These are phyloP conservation scores for Mortierella sp. DNA, from an alignment of 371 early-diverging fungal genomes.

Conservation along the genomic window DNA sequence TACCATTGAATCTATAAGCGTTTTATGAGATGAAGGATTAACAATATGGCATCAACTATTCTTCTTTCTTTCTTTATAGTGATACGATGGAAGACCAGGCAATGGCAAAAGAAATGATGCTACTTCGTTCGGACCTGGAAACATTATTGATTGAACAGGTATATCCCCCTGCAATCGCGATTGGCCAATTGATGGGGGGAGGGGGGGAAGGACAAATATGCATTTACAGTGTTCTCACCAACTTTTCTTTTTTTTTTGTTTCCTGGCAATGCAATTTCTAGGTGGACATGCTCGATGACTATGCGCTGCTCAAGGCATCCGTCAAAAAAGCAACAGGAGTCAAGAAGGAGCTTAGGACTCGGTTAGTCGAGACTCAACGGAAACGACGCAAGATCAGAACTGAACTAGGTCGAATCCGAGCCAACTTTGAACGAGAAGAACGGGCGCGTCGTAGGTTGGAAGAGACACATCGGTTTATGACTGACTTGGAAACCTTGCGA, in stretches of 20 bases:
- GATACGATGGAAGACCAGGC: conserved; percentile 31
- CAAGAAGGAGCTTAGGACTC: conserved; percentile 43
- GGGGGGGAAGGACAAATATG: too few species aligned
- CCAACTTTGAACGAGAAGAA: conserved; percentile 42
- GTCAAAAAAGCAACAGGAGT: conserved; percentile 40
- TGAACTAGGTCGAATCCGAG: conserved; percentile 32
- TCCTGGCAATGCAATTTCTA: neutral
- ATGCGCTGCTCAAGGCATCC: conserved; percentile 32
- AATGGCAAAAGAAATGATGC: conserved; percentile 22
- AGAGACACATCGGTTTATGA: conserved; percentile 48
- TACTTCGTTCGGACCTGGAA: conserved; percentile 35
- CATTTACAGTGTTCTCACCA: neutral
- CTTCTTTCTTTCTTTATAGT: conserved; percentile 7
- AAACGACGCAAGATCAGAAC: conserved; percentile 27
- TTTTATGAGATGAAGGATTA: neutral
- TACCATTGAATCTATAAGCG: too few species aligned
- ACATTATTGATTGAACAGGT: conserved; percentile 47
- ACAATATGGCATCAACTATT: neutral
- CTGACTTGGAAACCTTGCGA: conserved; percentile 41
- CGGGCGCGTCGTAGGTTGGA: conserved; percentile 40
- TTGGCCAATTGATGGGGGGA: too few species aligned
- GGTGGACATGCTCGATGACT: conserved; percentile 50
- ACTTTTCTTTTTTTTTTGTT: neutral
- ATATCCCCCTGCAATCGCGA: neutral
- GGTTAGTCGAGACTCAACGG: conserved; percentile 40